These are phyloP conservation scores for Suaeda aralocaspica DNA, from an alignment of 148 eudicot genomes.

Conservation along the genomic window DNA sequence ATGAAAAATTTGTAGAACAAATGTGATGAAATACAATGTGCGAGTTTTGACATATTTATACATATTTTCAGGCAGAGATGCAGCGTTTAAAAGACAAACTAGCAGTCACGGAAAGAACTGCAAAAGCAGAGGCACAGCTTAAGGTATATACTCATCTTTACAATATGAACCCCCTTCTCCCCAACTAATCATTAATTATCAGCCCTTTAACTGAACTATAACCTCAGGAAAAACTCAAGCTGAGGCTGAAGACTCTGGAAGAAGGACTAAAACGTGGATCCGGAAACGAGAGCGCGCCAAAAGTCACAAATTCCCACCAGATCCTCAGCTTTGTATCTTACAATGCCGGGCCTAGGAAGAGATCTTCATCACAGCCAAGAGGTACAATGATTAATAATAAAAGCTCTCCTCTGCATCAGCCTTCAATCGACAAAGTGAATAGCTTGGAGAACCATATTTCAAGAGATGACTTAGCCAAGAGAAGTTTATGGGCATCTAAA, in stretches of 20 bases:
- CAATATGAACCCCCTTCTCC: neutral
- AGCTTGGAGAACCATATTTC: slow-evolving; percentile 28
- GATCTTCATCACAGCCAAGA: slow-evolving; percentile 71
- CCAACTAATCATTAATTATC: neutral
- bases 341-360: slow-evolving; percentile 44
- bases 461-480: slow-evolving; percentile 34
- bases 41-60: neutral
- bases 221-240: slow-evolving; percentile 70
- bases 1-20: neutral
- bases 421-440: slow-evolving; percentile 31
- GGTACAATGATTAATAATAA: slow-evolving; percentile 33
- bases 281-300: slow-evolving; percentile 32
- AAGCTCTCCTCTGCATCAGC: slow-evolving; percentile 34
- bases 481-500: slow-evolving; percentile 50
- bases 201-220: slow-evolving; percentile 3
- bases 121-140: slow-evolving; percentile 80
- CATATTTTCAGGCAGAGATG: slow-evolving; percentile 64
- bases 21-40: neutral
- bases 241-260: slow-evolving; percentile 80
- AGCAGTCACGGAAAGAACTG: slow-evolving; percentile 73
- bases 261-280: slow-evolving; percentile 58
- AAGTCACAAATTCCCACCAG: slow-evolving; percentile 38
- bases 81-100: slow-evolving; percentile 74
- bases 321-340: slow-evolving; percentile 53
- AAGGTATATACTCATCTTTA: slow-evolving; percentile 43